Conservation (phyloP, 805 yeast species). For the Nakazawaea wyomingensis region DNA sequence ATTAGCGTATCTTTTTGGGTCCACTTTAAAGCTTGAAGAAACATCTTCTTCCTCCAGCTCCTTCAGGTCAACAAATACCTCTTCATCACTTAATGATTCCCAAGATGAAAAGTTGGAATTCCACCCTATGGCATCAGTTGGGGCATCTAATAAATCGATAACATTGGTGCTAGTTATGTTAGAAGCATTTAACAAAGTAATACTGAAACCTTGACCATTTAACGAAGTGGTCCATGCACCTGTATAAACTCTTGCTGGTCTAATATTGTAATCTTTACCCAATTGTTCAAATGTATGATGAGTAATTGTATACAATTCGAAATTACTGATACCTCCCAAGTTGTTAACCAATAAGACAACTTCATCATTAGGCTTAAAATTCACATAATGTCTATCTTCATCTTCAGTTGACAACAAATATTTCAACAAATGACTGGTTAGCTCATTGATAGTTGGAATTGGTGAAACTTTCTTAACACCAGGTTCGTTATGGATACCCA, state of each 20-base stretch:
- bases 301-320: slow-evolving; percentile 73
- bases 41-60: slow-evolving; percentile 27
- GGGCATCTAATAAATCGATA: slow-evolving; percentile 58
- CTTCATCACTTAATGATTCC: slow-evolving; percentile 19
- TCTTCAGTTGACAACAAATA: slow-evolving; percentile 60
- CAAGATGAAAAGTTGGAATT: slow-evolving; percentile 33
- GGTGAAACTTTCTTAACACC: slow-evolving; percentile 63
- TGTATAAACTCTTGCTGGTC: slow-evolving; percentile 63
- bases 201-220: slow-evolving; percentile 87
- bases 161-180: slow-evolving; percentile 41
- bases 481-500: slow-evolving; percentile 75
- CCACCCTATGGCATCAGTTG: slow-evolving; percentile 86
- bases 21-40: slow-evolving; percentile 24
- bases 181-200: slow-evolving; percentile 71
- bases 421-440: slow-evolving; percentile 55
- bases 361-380: slow-evolving; percentile 52
- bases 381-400: slow-evolving; percentile 75
- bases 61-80: slow-evolving; percentile 25
- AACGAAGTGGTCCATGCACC: slow-evolving; percentile 87
- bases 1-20: slow-evolving; percentile 23
- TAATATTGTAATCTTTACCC: slow-evolving; percentile 44
- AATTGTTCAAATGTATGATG: slow-evolving; percentile 51
- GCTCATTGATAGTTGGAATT: slow-evolving; percentile 64
- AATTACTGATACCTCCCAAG: slow-evolving; percentile 82
- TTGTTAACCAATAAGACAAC: slow-evolving; percentile 75